Conservation (phyloP, 2,329 filamentous ascomycete species). For the Lojkania enalia region DNA sequence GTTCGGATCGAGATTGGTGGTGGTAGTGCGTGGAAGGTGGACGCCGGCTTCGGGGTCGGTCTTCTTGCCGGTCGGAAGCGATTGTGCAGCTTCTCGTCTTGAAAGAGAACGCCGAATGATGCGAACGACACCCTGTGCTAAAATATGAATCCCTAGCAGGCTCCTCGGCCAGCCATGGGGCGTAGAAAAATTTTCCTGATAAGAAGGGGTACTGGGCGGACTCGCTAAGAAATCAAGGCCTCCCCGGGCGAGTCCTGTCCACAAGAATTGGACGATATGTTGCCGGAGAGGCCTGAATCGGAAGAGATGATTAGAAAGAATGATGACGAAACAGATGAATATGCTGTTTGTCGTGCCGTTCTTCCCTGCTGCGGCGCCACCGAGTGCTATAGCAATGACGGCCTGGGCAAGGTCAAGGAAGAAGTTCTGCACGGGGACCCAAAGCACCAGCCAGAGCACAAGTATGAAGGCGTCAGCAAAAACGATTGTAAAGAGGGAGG, state of each 20-base stretch:
- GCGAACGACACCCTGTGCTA: conserved; percentile 72
- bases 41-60: conserved; percentile 64
- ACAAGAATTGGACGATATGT: conserved; percentile 45
- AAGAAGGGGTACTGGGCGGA: conserved; percentile 40
- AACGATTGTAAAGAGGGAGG: conserved; percentile 80
- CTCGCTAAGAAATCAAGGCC: conserved; percentile 46
- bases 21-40: conserved; percentile 38
- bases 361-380: conserved; percentile 73
- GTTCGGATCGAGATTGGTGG: conserved; percentile 48
- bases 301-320: conserved; percentile 56
- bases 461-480: conserved; percentile 83
- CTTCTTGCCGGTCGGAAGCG: conserved; percentile 44
- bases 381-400: conserved; percentile 87
- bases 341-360: conserved; percentile 73
- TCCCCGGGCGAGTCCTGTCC: conserved; percentile 46
- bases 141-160: conserved; percentile 72
- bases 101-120: conserved; percentile 61
- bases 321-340: conserved; percentile 70
- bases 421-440: conserved; percentile 84
- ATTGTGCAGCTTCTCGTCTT: conserved; percentile 38
- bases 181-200: conserved; percentile 40
- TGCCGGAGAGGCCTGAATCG: conserved; percentile 57
- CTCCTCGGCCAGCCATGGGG: conserved; percentile 69
- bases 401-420: conserved; percentile 89
- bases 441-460: conserved; percentile 83